These are phyloP conservation scores for Penicillium psychrofluorescens DNA, from an alignment of 495 filamentous ascomycete genomes.

Conservation along the genomic window DNA sequence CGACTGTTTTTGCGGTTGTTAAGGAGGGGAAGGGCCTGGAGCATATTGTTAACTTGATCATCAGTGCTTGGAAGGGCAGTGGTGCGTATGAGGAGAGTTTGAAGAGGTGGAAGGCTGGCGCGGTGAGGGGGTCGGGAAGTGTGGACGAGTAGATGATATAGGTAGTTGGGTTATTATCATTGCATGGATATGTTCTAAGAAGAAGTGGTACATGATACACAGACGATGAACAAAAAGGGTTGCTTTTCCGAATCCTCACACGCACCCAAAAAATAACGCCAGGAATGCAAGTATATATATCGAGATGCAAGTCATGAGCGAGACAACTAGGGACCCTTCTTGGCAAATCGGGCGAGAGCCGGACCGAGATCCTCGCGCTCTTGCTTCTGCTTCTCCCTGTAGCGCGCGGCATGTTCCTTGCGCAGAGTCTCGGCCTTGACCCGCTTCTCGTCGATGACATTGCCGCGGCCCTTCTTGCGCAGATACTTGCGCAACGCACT, in stretches of 20 bases:
- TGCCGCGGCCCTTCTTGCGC: slow-evolving; percentile 80
- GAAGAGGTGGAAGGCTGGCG: slow-evolving; percentile 46
- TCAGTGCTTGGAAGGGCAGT: slow-evolving; percentile 87
- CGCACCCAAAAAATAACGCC: slow-evolving; percentile 20
- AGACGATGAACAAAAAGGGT: slow-evolving; percentile 2
- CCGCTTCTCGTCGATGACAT: slow-evolving; percentile 85
- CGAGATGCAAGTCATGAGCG: slow-evolving; percentile 9
- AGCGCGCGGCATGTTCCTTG: slow-evolving; percentile 54
- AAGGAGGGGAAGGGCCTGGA: slow-evolving; percentile 82
- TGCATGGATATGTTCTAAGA: not conserved
- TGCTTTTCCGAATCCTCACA: not conserved
- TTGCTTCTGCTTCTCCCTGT: slow-evolving; percentile 56
- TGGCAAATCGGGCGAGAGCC: slow-evolving; percentile 64
- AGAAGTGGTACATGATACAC: slow-evolving; percentile 13
- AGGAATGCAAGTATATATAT: slow-evolving; percentile 19
- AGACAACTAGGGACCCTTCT: slow-evolving; percentile 31
- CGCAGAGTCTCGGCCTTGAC: slow-evolving; percentile 60
- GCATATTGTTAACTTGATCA: slow-evolving; percentile 77
- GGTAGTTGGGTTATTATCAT: not conserved
- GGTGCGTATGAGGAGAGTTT: slow-evolving; percentile 59
- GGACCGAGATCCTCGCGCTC: slow-evolving; percentile 59
- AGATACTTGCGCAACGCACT: slow-evolving; percentile 77
- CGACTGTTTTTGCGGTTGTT: slow-evolving; percentile 94
- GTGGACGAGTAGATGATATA: slow-evolving; percentile 22
- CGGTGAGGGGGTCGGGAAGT: slow-evolving; percentile 37